Evolutionary conservation across 441 rosid species (phyloP).

Genomic region (Erodium chrysanthum): DNA sequence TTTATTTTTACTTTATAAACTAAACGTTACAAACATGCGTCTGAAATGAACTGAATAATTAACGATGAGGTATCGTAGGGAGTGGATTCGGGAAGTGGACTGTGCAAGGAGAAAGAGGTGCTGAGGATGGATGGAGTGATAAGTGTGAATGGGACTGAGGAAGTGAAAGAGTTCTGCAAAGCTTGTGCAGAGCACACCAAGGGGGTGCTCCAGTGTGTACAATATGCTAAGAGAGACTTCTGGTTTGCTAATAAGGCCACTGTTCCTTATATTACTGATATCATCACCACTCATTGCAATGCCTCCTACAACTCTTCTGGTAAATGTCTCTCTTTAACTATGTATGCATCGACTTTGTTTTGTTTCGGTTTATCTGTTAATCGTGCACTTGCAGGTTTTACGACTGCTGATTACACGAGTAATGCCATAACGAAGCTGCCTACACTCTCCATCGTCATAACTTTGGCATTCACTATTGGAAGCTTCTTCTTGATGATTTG

Average conservation of each 20-base stretch:
- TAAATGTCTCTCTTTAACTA: not conserved
- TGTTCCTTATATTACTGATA: not conserved
- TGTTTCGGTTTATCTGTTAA: too few species aligned
- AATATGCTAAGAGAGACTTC: constrained; percentile 24
- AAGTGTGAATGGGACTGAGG: constrained; percentile 18
- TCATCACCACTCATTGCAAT: constrained; percentile 19
- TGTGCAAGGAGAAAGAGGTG: not conserved
- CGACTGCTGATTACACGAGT: too few species aligned
- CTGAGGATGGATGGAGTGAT: constrained; percentile 22
- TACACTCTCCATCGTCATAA: too few species aligned
- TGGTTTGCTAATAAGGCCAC: constrained; percentile 25
- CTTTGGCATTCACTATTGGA: too few species aligned
- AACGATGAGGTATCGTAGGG: too few species aligned
- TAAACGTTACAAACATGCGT: too few species aligned
- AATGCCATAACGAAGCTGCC: too few species aligned
- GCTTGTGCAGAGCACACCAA: constrained; percentile 17
- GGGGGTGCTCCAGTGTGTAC: constrained; percentile 23
- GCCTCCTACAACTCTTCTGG: constrained; percentile 5
- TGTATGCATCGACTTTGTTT: too few species aligned
- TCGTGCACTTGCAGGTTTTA: too few species aligned
- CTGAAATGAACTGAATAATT: too few species aligned
- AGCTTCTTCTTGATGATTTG: too few species aligned
- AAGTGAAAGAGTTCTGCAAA: constrained; percentile 18
- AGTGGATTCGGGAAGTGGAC: not conserved
- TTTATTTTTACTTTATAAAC: too few species aligned